Percentiles rank a stretch among this genome's conserved stretches.
Evolutionary conservation across 1,284 basidiomycete species (phyloP).

Genomic region (Neolentinus lepideus): DNA sequence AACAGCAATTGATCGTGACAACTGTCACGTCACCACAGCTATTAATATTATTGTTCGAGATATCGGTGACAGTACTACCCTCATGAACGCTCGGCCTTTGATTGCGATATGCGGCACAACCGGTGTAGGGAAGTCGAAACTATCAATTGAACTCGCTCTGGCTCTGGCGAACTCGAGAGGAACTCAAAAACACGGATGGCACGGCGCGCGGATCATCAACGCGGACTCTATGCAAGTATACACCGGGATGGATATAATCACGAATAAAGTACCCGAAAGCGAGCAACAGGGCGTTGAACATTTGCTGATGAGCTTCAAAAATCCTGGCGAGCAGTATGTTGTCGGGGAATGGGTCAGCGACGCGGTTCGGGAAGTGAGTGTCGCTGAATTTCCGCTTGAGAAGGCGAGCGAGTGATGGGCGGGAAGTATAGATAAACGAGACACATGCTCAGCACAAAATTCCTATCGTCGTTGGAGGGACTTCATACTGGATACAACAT

Average conservation of each 20-base stretch:
- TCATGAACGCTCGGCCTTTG: slow-evolving; percentile 34
- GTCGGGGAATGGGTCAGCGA: slow-evolving; percentile 84
- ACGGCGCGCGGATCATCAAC: slow-evolving; percentile 77
- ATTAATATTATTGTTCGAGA: no score
- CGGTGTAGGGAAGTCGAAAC: slow-evolving; percentile 93
- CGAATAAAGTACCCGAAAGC: slow-evolving; percentile 82
- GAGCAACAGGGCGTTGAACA: slow-evolving; percentile 85
- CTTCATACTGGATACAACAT: slow-evolving; percentile 97
- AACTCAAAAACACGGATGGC: slow-evolving; percentile 33
- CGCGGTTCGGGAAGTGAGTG: slow-evolving; percentile 58
- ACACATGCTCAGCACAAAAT: slow-evolving; percentile 55
- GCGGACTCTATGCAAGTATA: slow-evolving; percentile 99
- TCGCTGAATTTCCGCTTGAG: not conserved
- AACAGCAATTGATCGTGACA: not conserved
- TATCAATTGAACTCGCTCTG: slow-evolving; percentile 84
- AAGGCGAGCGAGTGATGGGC: not conserved
- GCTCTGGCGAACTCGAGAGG: slow-evolving; percentile 27
- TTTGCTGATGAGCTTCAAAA: slow-evolving; percentile 83
- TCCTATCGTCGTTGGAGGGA: slow-evolving; percentile 92
- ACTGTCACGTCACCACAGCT: no score
- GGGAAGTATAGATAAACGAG: slow-evolving; percentile 53
- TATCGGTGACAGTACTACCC: not conserved
- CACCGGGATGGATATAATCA: slow-evolving; percentile 88
- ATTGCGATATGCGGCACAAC: slow-evolving; percentile 92
- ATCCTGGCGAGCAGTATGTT: slow-evolving; percentile 81